phyloP scores from a whole-genome alignment of 495 filamentous ascomycete species.

The Neurospora terricola region DNA sequence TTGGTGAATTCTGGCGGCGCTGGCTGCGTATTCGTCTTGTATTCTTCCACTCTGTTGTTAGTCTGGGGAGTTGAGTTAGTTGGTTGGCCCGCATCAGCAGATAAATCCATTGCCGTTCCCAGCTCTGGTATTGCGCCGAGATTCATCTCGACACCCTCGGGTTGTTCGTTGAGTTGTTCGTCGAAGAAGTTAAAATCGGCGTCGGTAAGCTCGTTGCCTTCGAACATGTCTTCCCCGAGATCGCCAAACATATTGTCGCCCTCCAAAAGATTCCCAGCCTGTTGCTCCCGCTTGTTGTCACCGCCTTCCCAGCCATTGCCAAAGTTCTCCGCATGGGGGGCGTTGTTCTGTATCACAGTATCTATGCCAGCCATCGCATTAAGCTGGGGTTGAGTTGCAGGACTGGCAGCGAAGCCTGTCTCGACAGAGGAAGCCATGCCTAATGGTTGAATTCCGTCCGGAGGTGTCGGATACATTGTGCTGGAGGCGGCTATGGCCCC shows the following conservation, averaged over 20 bases:
- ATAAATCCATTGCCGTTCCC: constrained; percentile 3
- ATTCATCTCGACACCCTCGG: constrained; percentile 27
- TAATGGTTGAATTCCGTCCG: constrained; percentile 53
- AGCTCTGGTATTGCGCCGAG: constrained; percentile 13
- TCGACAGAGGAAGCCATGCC: constrained; percentile 32
- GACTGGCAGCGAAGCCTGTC: constrained; percentile 36
- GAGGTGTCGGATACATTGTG: constrained; percentile 80
- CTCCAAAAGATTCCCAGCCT: constrained; percentile 26
- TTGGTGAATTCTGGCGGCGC: constrained; percentile 32
- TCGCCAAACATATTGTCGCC: constrained; percentile 63
- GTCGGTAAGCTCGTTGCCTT: constrained; percentile 71
- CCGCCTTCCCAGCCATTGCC: constrained; percentile 23
- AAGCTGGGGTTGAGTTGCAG: constrained; percentile 25
- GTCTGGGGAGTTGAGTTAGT: constrained; percentile 2
- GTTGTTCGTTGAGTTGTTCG: constrained; percentile 48
- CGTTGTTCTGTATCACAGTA: constrained; percentile 7
- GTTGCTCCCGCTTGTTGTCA: constrained; percentile 30
- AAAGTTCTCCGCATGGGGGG: constrained; percentile 14
- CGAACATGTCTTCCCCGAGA: constrained; percentile 67
- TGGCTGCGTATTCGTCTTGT: constrained; percentile 1
- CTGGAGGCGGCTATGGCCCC: constrained; percentile 43
- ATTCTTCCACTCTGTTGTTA: neutral
- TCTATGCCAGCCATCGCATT: constrained; percentile 21
- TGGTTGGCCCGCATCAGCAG: constrained; percentile 4
- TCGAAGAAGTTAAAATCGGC: constrained; percentile 91